Evolutionary conservation across 73 alveolate species (phyloP), one percentile per base, ranked within the genome.

Genomic region (Paramecium bursaria): DNA sequence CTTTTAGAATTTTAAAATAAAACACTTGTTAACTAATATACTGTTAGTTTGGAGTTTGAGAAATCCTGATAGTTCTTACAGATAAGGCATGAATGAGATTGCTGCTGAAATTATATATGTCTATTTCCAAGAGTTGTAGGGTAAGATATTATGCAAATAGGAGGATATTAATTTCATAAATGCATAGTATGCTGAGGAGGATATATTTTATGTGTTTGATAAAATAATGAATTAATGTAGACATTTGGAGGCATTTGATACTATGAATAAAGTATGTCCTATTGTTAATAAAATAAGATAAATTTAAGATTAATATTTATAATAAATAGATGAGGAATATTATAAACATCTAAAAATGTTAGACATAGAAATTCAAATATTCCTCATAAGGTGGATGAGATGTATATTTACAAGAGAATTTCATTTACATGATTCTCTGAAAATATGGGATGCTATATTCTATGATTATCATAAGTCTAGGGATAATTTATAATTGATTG

Each of bases 71-170:
- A 73, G 51, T 11, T 79, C 89, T 1, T 79, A 79, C 55, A 53
- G 76, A 79, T 53, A 79, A 79, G 89, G 89, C 11, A 79, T 79
- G 89, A 79, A 79, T 22, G 89, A 79, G 54, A 46, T 79, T 11
- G 89, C 89, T 49, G 89, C 89, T 1, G 46, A 61, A 9, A 44
- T 79, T 1, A 79, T 79, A 11, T 30, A 31, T 3, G 82, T 79
- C 3, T 79, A 79, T 44, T 79, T 54, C 23, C 42, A 46, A 22
- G 89, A 79, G 31, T 80, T 51, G 6, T 54, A 53, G 42, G 75
- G 76, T 9, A 48, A 53, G 9, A 5, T 27, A 60, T 11, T 53
- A 27, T 35, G 22, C 10, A n/a, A 26, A 29, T 0, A 47, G 44
- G 4, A 47, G 44, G 6, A 39, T 39, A 5, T 11, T 39, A 39